Evolutionary conservation across 768 basidiomycete species (phyloP), one percentile per base, ranked within the genome.

Genomic region (Suillus subluteus): DNA sequence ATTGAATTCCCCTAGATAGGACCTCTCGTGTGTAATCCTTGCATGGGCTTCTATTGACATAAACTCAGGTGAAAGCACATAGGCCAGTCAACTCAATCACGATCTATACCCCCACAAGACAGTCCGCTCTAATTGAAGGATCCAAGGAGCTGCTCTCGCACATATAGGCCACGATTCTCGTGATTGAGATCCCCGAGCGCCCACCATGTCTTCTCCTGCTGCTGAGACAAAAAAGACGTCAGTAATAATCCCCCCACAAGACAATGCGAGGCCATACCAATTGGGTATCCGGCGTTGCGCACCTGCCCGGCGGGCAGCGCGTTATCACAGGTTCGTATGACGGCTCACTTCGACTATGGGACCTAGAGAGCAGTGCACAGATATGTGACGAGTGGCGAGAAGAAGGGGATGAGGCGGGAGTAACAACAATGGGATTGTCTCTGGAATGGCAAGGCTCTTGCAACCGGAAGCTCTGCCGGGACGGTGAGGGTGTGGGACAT

Each of bases 331-430:
- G 59, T 43, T 63, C 69, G 0, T 12, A 0, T 4, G 69, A 70
- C 48, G n/a, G 41, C 1, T 66, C 69, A 15, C 37, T 70, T 7
- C 65, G 69, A 32, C 1, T 69, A n/a, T 70, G 69, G 69, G 35
- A 70, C 61, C 8, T 37, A 4, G 18, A 61, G 30, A 40, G 30
- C 23, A 81, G 82, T 67, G 77, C 79, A 37, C 58, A 23, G 13
- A 21, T 58, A 9, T 64, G 62, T 23, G 55, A 66, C 1, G 37
- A 26, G n/a, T 55, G 54, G 54, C 30, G 9, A 32, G 73, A 73
- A 21, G 41, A 26, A 1, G 62, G 54, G 21, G 8, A 46, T 21
- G 4, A 11, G 4, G 4, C 18, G 3, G 3, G 3, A 46, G 21
- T 11, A n/a, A 1, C 0, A 9, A 46, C 44, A 0, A 46, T 46